phyloP scores from a whole-genome alignment of 1,284 basidiomycete genomes.

The Hortiboletus rubellus region DNA sequence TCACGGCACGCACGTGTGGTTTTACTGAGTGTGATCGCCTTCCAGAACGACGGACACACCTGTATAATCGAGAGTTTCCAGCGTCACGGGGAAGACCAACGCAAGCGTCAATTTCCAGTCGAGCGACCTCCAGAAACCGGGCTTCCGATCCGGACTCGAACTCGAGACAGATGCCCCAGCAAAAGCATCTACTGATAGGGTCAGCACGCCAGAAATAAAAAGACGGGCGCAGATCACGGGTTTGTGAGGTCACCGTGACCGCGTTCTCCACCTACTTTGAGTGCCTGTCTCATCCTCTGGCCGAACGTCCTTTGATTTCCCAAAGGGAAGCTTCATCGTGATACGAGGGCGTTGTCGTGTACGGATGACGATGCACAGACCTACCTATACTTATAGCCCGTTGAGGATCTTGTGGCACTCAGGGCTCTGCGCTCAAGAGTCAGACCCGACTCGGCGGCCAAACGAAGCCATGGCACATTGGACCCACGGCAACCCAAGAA shows the following conservation, averaged over 20 bases:
- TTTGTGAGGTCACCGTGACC: neutral
- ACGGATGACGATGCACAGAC: neutral
- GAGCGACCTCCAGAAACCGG: conserved; percentile 27
- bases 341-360: neutral
- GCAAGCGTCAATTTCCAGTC: conserved; percentile 33
- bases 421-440: neutral
- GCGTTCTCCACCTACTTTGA: conserved; percentile 14
- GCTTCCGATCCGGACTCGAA: conserved; percentile 2
- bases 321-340: conserved; percentile 16
- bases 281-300: neutral
- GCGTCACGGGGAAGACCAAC: conserved; percentile 30
- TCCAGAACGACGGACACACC: conserved; percentile 26
- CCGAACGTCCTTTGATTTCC: neutral
- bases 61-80: conserved; percentile 44
- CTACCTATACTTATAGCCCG: neutral
- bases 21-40: neutral
- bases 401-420: neutral
- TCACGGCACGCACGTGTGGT: neutral
- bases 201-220: neutral
- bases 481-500: neutral
- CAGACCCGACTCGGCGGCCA: neutral
- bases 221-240: neutral
- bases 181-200: neutral
- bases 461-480: neutral
- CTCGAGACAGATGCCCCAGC: neutral